A percentile compares a stretch with the other conserved stretches of the same genome.
phyloP scores from a whole-genome alignment of 2,329 filamentous ascomycete species.

The Uncinocarpus reesii region DNA sequence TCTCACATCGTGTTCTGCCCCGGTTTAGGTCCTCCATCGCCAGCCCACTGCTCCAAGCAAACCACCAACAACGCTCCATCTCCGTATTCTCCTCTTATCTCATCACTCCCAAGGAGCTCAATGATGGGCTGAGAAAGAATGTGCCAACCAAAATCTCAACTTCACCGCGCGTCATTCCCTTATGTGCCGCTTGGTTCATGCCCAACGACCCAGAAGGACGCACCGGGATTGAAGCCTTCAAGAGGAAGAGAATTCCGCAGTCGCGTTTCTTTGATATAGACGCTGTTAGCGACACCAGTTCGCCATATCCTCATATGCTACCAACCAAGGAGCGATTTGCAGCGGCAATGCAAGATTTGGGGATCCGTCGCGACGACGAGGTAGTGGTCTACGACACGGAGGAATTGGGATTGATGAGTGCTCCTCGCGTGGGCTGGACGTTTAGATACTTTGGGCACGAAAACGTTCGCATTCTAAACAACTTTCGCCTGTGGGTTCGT shows the following conservation, averaged over 20 bases:
- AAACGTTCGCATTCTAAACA: slow-evolving; percentile 83
- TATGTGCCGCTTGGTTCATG: slow-evolving; percentile 93
- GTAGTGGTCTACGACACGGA: slow-evolving; percentile 90
- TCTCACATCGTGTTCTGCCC: slow-evolving; percentile 14
- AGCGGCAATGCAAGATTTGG: slow-evolving; percentile 76
- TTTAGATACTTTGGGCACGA: slow-evolving; percentile 80
- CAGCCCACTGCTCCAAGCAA: slow-evolving; percentile 15
- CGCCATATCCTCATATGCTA: slow-evolving; percentile 93
- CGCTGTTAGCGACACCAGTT: slow-evolving; percentile 74
- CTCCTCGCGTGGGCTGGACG: slow-evolving; percentile 89
- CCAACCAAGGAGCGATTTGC: slow-evolving; percentile 72
- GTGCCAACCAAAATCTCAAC: slow-evolving; percentile 68
- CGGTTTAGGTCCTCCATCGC: slow-evolving; percentile 12
- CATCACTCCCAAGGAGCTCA: slow-evolving; percentile 72
- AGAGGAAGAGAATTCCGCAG: slow-evolving; percentile 71
- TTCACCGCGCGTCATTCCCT: slow-evolving; percentile 70
- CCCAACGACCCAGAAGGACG: slow-evolving; percentile 71
- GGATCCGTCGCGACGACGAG: slow-evolving; percentile 75
- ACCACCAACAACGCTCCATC: slow-evolving; percentile 33
- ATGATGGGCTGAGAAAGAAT: slow-evolving; percentile 72
- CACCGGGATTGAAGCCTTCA: slow-evolving; percentile 70
- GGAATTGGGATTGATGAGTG: slow-evolving; percentile 87
- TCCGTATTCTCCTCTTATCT: slow-evolving; percentile 65
- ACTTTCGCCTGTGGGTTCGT: slow-evolving; percentile 89
- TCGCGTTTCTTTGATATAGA: slow-evolving; percentile 96